Base-by-base conservation (phyloP, 2,329 filamentous ascomycete genomes). In the Chalara sp. region DNA sequence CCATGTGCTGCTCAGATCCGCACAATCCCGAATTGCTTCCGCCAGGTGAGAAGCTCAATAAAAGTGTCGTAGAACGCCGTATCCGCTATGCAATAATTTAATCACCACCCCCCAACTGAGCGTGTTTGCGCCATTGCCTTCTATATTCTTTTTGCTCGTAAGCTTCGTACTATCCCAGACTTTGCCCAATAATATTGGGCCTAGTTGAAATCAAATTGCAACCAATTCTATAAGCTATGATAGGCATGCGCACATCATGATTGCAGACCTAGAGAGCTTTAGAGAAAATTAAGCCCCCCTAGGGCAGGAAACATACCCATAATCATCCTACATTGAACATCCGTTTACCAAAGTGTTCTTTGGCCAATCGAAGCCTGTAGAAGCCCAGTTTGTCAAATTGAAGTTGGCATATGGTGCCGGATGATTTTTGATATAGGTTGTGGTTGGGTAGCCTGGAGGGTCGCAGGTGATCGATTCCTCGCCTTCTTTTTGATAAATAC, bases 401-500 rank as follows among this genome's bases (percentile, higher is more conserved):
- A 73, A 70, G 61, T 88, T 87, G 68, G 60, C 86, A 50, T 70
- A 69, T 60, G 80, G 75, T 50, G 76, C 72, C 1, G 74, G 72
- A 60, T 88, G 84, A 1, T 75, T 68, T 46, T 70, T 69, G 63
- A 88, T 88, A 64, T 88, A 88, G 1, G 74, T 62, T 0, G 84
- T 87, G 0, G 84, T 88, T 50, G 78, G 76, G 61, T 82, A 87
- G 0, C 78, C 83, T 0, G 72, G 71, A 3, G 84, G 84, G 67
- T 88, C 84, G 65, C 84, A 88, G 12, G 83, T 86, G 46, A 86
- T 61, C 39, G 73, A 73, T 59, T 76, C 72, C 10, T 74, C 70
- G 48, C 78, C 74, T 33, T 76, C 73, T 54, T 83, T 78, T 64
- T 87, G 83, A 61, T 87, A 87, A 47, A 87, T 84, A 11, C 84